A percentile compares a stretch with the other conserved stretches of the same genome.
These are phyloP conservation scores for Leishmania braziliensis DNA, from an alignment of 208 protist species.

Conservation along the genomic window DNA sequence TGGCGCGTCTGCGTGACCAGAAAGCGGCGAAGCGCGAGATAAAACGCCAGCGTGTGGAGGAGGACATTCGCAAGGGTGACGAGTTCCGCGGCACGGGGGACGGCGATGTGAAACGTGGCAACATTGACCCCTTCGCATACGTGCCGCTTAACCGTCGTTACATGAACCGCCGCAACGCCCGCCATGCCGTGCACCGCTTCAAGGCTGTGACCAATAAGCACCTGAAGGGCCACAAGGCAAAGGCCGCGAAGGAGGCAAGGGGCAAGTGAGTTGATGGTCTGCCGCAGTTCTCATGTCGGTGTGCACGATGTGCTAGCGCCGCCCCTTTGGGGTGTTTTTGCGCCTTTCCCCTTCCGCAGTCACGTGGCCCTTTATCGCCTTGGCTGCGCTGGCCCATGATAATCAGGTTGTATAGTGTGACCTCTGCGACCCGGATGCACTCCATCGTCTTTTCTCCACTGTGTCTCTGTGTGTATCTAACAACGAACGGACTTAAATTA, in stretches of 20 bases:
- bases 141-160: conserved; percentile 89
- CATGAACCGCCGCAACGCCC: conserved; percentile 89
- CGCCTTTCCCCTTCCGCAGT: background rate
- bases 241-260: conserved; percentile 43
- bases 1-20: conserved; percentile 66
- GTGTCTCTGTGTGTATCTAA: background rate
- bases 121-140: conserved; percentile 88
- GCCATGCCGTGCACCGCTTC: conserved; percentile 83
- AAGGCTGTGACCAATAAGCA: conserved; percentile 51
- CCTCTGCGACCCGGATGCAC: background rate
- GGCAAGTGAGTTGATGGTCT: conserved; percentile 16
- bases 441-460: background rate
- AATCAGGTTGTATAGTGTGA: background rate
- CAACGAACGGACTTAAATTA: background rate
- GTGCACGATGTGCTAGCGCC: background rate
- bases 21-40: conserved; percentile 61
- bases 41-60: conserved; percentile 83
- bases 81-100: conserved; percentile 78
- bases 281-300: background rate
- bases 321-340: background rate
- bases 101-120: conserved; percentile 87
- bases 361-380: background rate
- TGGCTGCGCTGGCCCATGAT: background rate
- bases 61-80: conserved; percentile 86
- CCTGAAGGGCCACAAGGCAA: conserved; percentile 88